Base-by-base conservation (phyloP, 2,329 filamentous ascomycete species). In the Fusarium multiceps region DNA sequence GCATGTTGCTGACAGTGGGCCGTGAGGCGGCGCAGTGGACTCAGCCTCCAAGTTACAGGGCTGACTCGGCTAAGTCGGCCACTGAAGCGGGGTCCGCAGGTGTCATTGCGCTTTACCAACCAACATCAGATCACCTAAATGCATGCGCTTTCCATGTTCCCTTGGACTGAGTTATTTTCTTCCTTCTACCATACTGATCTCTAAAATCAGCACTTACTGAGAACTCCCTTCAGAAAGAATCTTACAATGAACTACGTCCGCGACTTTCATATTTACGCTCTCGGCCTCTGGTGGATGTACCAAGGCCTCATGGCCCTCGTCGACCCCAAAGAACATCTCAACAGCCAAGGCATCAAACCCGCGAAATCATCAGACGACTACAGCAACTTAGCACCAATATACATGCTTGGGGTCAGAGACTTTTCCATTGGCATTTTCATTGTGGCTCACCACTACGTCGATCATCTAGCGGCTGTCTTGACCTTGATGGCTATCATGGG, bases 361-460 rank as follows among this genome's bases (percentile, higher is more conserved):
- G 37, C 2, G 18, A 37, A 4, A 8, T 20, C 27, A 3, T 37
- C 60, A 0, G 13, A 30, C 2, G 58, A 63, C 8, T 4, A 14
- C 6, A 11, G 13, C 6, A 21, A 14, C 11, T 43, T 28, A 5
- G 10, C 48, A 12, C 42, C 48, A 0, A 27, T 63, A 2, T 48
- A 30, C 12, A 63, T 63, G 60, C 48, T 63, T 0, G 58, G 27
- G 8, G 13, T 18, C 0, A 63, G 60, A 2, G 60, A 63, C 8
- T 27, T 48, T 6, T 55, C 34, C 4, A 12, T 56, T 2, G 60
- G 58, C 0, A 8, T 43, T 1, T 63, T 63, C 1, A 7, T 63
- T 7, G 12, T 63, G 12, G 42, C 49, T 2, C 34, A 48, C 1
- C 48, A 63, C 12, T 0, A 34, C 10, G 12, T 14, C 13, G 42